These are phyloP conservation scores for Pichia terricola DNA, from an alignment of 1,139 yeast genomes.

Conservation along the genomic window DNA sequence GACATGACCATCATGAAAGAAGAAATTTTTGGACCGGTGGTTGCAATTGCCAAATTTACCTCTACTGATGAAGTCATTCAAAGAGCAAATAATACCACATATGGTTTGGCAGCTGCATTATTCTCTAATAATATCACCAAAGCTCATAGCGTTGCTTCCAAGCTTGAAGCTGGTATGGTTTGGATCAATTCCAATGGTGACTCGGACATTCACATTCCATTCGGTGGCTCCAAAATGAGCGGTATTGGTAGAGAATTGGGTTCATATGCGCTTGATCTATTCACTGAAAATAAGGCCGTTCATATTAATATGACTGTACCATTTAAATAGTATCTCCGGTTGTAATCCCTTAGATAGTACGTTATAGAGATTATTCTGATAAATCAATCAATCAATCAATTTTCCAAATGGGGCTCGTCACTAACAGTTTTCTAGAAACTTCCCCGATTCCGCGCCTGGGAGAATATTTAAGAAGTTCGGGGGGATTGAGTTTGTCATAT, in stretches of 20 bases:
- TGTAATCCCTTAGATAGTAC: background rate
- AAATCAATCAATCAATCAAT: too few relatives aligned
- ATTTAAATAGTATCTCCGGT: constrained; percentile 3
- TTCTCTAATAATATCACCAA: constrained; percentile 51
- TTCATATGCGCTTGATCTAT: constrained; percentile 63
- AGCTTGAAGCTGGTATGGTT: constrained; percentile 71
- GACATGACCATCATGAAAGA: constrained; percentile 60
- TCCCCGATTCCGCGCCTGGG: too few relatives aligned
- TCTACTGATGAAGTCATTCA: constrained; percentile 54
- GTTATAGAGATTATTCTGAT: too few relatives aligned
- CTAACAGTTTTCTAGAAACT: constrained; percentile 2
- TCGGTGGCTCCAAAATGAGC: constrained; percentile 71
- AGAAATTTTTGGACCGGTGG: constrained; percentile 81
- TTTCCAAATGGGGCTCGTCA: too few relatives aligned
- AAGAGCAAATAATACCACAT: constrained; percentile 54
- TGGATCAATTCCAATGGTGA: constrained; percentile 84
- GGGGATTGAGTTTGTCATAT: too few relatives aligned
- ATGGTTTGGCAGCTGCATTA: constrained; percentile 69
- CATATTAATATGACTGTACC: constrained; percentile 48
- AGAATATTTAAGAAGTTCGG: too few relatives aligned
- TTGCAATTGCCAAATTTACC: constrained; percentile 53
- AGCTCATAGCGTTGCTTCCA: constrained; percentile 53
- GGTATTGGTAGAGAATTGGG: constrained; percentile 88
- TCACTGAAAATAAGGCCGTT: constrained; percentile 73
- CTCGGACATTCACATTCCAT: constrained; percentile 68